phyloP scores from a whole-genome alignment of 768 basidiomycete genomes.

The Calocera cornea region DNA sequence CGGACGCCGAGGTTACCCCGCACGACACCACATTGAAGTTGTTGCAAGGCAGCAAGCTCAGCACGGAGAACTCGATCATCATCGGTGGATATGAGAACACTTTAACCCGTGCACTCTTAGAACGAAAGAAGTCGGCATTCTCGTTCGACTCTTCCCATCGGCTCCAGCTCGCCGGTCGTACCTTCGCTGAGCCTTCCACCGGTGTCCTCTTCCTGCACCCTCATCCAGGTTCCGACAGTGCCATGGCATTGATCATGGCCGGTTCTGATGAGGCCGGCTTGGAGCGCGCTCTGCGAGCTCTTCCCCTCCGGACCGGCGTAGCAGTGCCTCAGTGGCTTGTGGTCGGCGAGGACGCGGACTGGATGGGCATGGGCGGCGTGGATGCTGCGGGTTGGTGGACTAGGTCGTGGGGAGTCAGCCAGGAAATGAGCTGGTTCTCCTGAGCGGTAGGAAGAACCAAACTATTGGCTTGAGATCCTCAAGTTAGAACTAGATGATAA shows the following conservation, averaged over 20 bases:
- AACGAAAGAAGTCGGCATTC: slow-evolving; percentile 7
- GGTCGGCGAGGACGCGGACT: slow-evolving; percentile 39
- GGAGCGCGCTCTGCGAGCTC: slow-evolving; percentile 56
- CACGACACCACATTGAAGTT: slow-evolving; percentile 15
- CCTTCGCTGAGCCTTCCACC: slow-evolving; percentile 20
- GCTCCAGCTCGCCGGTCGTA: slow-evolving; percentile 13
- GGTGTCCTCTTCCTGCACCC: slow-evolving; percentile 53
- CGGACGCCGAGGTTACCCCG: slow-evolving; percentile 33
- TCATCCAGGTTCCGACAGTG: slow-evolving; percentile 32
- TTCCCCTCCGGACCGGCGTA: slow-evolving; percentile 74
- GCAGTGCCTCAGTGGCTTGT: slow-evolving; percentile 67
- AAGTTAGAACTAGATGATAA: too few species aligned
- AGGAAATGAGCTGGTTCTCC: not conserved
- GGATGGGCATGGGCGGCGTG: slow-evolving; percentile 56
- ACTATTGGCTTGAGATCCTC: too few species aligned
- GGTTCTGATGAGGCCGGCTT: slow-evolving; percentile 44
- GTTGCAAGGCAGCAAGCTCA: slow-evolving; percentile 6
- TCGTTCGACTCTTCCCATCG: slow-evolving; percentile 16
- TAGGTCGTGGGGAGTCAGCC: not conserved
- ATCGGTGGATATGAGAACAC: slow-evolving; percentile 21
- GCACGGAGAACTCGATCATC: slow-evolving; percentile 17
- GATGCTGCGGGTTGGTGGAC: slow-evolving; percentile 52
- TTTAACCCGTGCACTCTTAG: slow-evolving; percentile 5
- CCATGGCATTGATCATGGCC: slow-evolving; percentile 43
- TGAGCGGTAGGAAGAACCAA: too few species aligned